Evolutionary conservation across 1,284 basidiomycete genomes (phyloP), one percentile per base, ranked within the genome.

Genomic region (Sporisorium scitamineum): DNA sequence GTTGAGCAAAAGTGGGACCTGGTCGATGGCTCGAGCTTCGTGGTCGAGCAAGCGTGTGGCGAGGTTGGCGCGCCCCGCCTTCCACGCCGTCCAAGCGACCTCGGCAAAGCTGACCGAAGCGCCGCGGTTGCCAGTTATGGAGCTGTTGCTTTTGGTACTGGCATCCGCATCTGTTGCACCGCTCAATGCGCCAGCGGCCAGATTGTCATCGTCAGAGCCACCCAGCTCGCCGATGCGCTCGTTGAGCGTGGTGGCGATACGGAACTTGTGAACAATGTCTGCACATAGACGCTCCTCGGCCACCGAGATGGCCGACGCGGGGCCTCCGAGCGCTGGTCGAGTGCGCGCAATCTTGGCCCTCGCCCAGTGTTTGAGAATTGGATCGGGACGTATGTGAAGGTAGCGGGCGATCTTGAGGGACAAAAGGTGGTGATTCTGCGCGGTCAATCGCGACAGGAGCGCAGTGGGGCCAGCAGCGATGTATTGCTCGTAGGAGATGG

Each of bases 281-380:
- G 87, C 87, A 79, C 94, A 95, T 6, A 97, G 88, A 48, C 90
- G 90, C 51, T 93, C 92, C 78, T 97, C 94, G 9, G 67, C 65
- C 11, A 54, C 62, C 8, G 76, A 74, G 51, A 62, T 72, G 1
- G 61, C 57, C 1, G 61, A 56, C 20, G 53, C 52, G 11, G 70
- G 62, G 18, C 65, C 68, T 7, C 69, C 61, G 31, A 70, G 16
- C 34, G 62, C 27, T 9, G 78, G 51, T 75, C 90, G 90, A 9
- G 93, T 90, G 8, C 90, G 90, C 27, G 91, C 78, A 63, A 99
- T 95, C 86, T 97, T 96, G 7, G 93, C 92, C 67, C 91, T 91
- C 0, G 97, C 95, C 97, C 97, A 99, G 84, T 98, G 96, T 79
- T 92, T 93, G 48, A 99, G 88, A 0, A 99, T 94, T 0, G 90